Percentiles rank a stretch among this genome's conserved stretches.
Evolutionary conservation across 257 asterid species (phyloP).

Genomic region (Lavandula angustifolia): DNA sequence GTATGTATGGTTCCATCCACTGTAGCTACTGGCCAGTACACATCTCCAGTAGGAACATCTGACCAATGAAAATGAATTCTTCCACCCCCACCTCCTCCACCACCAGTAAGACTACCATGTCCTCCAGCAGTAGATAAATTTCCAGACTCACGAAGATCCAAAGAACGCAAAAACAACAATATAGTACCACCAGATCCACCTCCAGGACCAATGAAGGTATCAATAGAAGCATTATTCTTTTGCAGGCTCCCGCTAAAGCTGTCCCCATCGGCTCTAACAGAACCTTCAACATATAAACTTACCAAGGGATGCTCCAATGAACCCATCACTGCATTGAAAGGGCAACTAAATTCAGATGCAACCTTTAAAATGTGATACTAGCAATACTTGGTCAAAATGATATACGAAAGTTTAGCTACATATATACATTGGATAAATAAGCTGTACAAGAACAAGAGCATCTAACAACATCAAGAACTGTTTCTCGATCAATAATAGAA

Average conservation of each 20-base stretch:
- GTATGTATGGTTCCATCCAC: slow-evolving; percentile 80
- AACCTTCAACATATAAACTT: slow-evolving; percentile 66
- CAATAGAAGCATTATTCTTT: slow-evolving; percentile 30
- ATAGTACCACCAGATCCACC: slow-evolving; percentile 99
- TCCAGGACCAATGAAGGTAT: slow-evolving; percentile 58
- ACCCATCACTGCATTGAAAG: slow-evolving; percentile 77
- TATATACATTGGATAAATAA: too few relatives aligned
- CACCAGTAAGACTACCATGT: slow-evolving; percentile 61
- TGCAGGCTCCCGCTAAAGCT: slow-evolving; percentile 43
- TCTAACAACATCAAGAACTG: too few relatives aligned
- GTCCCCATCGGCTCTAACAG: slow-evolving; percentile 79
- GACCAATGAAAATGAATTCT: slow-evolving; percentile 98
- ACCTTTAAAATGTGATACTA: too few relatives aligned
- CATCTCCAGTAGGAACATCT: slow-evolving; percentile 85
- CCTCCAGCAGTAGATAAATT: slow-evolving; percentile 83
- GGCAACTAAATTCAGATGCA: slow-evolving; percentile 13
- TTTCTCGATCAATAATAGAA: too few relatives aligned
- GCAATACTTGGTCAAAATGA: too few relatives aligned
- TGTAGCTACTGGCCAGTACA: slow-evolving; percentile 76
- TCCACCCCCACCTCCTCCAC: slow-evolving; percentile 99
- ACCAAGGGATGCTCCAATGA: slow-evolving; percentile 75
- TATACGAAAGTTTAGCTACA: too few relatives aligned
- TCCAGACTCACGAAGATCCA: slow-evolving; percentile 62
- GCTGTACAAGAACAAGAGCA: too few relatives aligned
- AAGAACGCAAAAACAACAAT: slow-evolving; percentile 66